These are phyloP conservation scores for Candida dubliniensis DNA, from an alignment of 1,139 yeast species.

Conservation along the genomic window DNA sequence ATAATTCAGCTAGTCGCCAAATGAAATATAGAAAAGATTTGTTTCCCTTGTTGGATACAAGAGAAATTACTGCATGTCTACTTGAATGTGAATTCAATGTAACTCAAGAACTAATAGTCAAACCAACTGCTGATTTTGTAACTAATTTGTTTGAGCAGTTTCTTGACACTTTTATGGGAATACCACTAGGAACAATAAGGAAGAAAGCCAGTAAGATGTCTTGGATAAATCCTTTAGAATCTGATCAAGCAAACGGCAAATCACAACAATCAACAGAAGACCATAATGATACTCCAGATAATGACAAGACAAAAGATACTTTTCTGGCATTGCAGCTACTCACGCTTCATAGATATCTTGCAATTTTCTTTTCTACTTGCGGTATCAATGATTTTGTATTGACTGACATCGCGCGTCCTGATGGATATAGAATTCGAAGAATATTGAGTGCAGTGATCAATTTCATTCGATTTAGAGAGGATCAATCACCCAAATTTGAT, in stretches of 20 bases:
- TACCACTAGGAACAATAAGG: slow-evolving; percentile 49
- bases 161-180: slow-evolving; percentile 66
- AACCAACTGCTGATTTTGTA: slow-evolving; percentile 67
- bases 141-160: slow-evolving; percentile 67
- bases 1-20: not conserved
- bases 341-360: slow-evolving; percentile 54
- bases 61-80: slow-evolving; percentile 63
- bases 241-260: slow-evolving; percentile 3
- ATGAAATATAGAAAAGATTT: slow-evolving; percentile 23
- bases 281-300: slow-evolving; percentile 3
- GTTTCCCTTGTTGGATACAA: slow-evolving; percentile 67
- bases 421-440: slow-evolving; percentile 59
- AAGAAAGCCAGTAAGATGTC: slow-evolving; percentile 11
- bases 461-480: slow-evolving; percentile 82
- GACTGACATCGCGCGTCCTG: slow-evolving; percentile 68
- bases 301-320: slow-evolving; percentile 20
- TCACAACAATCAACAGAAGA: not conserved
- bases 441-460: slow-evolving; percentile 82
- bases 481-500: slow-evolving; percentile 69
- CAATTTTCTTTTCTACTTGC: slow-evolving; percentile 64
- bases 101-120: slow-evolving; percentile 59
- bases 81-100: slow-evolving; percentile 65
- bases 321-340: slow-evolving; percentile 38
- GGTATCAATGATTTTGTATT: slow-evolving; percentile 79
- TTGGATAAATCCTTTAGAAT: slow-evolving; percentile 2